Evolutionary conservation across 2,329 filamentous ascomycete species (phyloP), one percentile per base, ranked within the genome.

Genomic region (Beauveria australis): DNA sequence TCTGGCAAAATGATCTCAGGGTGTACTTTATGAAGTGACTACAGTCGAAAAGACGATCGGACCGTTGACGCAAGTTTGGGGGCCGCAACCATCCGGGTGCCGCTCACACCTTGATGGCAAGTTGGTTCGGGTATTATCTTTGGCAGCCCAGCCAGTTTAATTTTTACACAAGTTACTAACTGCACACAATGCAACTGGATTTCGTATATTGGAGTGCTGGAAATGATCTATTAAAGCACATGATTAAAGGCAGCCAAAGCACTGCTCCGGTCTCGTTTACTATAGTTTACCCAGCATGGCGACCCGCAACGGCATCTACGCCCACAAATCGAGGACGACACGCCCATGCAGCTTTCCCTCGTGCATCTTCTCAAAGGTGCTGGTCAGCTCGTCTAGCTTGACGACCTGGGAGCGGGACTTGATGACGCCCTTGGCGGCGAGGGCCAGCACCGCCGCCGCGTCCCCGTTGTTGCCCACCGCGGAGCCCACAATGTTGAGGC

Each of bases 401-500:
- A 60, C 57, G 12, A 62, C 47, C 7, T 33, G 47, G 3, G 53
- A 33, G 48, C 47, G 61, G 28, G 44, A 49, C 46, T 60, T 47
- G 33, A 62, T 59, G 52, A 60, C 19, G 22, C 61, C 61, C 22
- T 37, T 46, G 4, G 37, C 19, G 40, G 57, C 61, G 28, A 60
- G 49, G 1, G 59, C 57, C 18, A 62, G 52, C 16, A 53, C 51
- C 52, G 58, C 46, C n/a, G 16, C 65, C 12, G 80, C 79, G 33
- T 83, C 80, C 57, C 73, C 71, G 47, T 78, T 73, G 57, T 78
- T 81, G 0, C 81, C 80, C 16, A 82, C 79, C 1, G 78, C 74
- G 10, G 75, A 78, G 5, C 78, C 79, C 5, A 77, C 74, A 61
- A 83, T 79, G n/a, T 70, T 75, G 54, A 73, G 67, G 63, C 80